Base-by-base conservation (phyloP, 306 rosid species). In the Vigna angularis region DNA sequence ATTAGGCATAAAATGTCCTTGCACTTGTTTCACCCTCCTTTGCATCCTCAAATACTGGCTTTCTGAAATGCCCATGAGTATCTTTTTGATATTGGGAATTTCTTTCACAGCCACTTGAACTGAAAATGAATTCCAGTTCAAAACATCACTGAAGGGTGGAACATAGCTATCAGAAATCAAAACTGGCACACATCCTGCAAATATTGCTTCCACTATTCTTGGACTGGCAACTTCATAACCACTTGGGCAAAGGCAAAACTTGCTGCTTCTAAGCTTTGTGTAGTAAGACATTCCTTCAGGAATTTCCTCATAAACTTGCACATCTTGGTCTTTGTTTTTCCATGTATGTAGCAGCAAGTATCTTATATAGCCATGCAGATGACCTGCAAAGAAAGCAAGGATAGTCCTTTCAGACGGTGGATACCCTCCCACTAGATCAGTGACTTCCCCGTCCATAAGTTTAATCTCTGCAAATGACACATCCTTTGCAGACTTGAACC, bases 221-320 rank as follows among this genome's bases (percentile, higher is more conserved):
- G 88, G 91, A 59, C 93, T 90, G 36, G 89, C 89, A 15, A 89
- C 88, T 74, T 89, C 93, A 53, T 85, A 87, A 28, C 90, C 90
- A 67, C 86, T 89, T 4, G 89, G 91, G 65, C 90, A 87, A 3
- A 87, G 75, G 80, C 91, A 90, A 61, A 90, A 90, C 80, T 68
- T 87, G 74, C 94, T 87, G 69, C 79, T 82, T 59, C 66, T 90
- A 72, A 90, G 73, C 87, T 53, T 84, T 13, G 80, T 14, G 24
- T 80, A 17, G 72, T 90, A 87, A 44, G 91, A 86, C 9, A 80
- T 61, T 30, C 74, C 72, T 16, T 9, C 28, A 9, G 90, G 91
- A 49, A 87, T 76, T 58, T 81, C 45, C 6, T 86, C 89, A 14
- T 82, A 84, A 47, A 87, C 89, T 45, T 87, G 85, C 47, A 90